Evolutionary conservation across 768 basidiomycete species (phyloP), one percentile per base, ranked within the genome.

Genomic region (Trametes maxima): DNA sequence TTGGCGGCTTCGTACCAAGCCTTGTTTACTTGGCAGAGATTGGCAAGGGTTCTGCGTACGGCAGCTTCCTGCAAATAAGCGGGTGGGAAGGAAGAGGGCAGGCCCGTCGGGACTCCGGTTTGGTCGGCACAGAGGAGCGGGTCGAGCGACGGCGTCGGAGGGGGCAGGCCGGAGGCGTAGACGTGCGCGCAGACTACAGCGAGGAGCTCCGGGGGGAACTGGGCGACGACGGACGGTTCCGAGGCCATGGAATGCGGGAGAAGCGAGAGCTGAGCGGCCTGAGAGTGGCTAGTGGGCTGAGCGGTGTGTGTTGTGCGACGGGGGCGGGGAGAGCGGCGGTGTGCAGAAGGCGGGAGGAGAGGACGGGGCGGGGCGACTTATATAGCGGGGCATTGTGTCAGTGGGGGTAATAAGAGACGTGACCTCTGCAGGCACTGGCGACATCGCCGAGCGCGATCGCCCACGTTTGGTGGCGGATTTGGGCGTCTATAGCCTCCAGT

Each of bases 1-100:
- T 88, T 89, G n/a, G 92, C 90, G 1, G 90, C 92, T 28, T 85
- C 82, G 69, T 86, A 85, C 89, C 90, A 94, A 2, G 85, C 80
- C 68, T 79, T 88, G 68, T 86, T 90, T 44, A 92, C 90, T 62
- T 90, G 82, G 67, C 88, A 91, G 45, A 94, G 85, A 66, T 74
- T 85, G 5, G 84, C 79, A 21, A 95, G 79, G 0, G 92, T 87
- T 59, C 74, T 79, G 13, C 92, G 84, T 24, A 85, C 79, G 33
- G 85, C 67, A 5, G 83, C 78, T 64, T 93, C 92, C 0, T 89
- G 76, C 85, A 86, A 91, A 69, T 84, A 82, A 16, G 83, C 76
- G 1, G 87, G 79, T 0, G 92, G 92, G 62, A 84, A 78, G n/a
- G 92, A 85, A 0, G 90, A 88, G 0, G 92, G 92, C 36, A 88